Evolutionary conservation across 2,329 filamentous ascomycete genomes (phyloP).

Genomic region (Fusarium sororula): DNA sequence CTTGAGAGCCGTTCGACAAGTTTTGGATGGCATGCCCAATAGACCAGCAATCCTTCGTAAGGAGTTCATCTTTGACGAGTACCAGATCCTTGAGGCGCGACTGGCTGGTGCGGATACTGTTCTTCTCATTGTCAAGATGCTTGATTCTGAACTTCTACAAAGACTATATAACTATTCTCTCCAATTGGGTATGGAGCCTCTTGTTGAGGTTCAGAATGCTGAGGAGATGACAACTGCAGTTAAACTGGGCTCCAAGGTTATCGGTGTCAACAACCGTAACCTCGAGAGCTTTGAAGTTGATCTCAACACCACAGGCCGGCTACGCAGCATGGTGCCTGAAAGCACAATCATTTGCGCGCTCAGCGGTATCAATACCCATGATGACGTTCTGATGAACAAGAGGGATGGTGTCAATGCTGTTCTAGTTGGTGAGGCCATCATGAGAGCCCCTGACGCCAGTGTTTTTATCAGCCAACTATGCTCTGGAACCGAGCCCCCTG

Average conservation of each 20-base stretch:
- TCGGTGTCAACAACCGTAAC: conserved; percentile 98
- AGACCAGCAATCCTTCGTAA: conserved; percentile 92
- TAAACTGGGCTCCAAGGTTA: conserved; percentile 85
- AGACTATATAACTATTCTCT: conserved; percentile 88
- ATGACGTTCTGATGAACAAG: conserved; percentile 89
- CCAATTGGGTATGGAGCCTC: conserved; percentile 93
- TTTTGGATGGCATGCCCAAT: conserved; percentile 90
- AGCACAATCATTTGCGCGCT: conserved; percentile 91
- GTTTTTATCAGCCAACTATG: conserved; percentile 87
- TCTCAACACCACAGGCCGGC: conserved; percentile 85
- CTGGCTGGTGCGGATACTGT: conserved; percentile 94
- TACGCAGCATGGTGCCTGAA: conserved; percentile 86
- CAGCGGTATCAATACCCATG: conserved; percentile 88
- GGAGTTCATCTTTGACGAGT: conserved; percentile 98
- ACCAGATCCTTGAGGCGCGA: conserved; percentile 94
- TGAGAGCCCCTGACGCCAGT: conserved; percentile 86
- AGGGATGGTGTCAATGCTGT: conserved; percentile 92
- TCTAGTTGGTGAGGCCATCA: conserved; percentile 93
- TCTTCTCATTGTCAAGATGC: conserved; percentile 97
- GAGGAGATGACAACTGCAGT: conserved; percentile 93
- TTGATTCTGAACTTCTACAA: conserved; percentile 77
- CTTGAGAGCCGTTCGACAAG: conserved; percentile 84
- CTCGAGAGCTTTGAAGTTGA: conserved; percentile 97
- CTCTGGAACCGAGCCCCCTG: conserved; percentile 59
- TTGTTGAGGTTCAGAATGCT: conserved; percentile 95